Evolutionary conservation across 2,329 filamentous ascomycete species (phyloP).

Genomic region (Grosmannia serpens): DNA sequence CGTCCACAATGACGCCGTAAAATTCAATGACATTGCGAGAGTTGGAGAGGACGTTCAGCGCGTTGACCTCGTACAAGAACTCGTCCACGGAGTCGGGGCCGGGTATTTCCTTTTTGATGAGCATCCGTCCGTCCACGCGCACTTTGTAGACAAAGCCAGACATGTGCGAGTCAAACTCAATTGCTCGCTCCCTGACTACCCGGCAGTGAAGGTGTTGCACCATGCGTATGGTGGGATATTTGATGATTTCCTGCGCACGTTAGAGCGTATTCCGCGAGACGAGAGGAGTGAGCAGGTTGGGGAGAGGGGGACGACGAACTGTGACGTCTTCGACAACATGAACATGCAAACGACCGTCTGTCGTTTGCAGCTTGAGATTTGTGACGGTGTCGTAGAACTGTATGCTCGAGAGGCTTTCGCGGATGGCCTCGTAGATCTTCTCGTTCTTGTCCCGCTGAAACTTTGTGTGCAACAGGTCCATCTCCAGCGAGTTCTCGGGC

Average conservation of each 20-base stretch:
- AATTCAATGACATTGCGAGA: constrained; percentile 74
- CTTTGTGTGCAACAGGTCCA: constrained; percentile 63
- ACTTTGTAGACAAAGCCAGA: constrained; percentile 98
- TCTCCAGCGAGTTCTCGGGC: constrained; percentile 70
- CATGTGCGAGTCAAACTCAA: constrained; percentile 83
- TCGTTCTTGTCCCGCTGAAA: constrained; percentile 88
- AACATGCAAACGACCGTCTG: constrained; percentile 77
- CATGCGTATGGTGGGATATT: constrained; percentile 63
- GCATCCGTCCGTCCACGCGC: constrained; percentile 49
- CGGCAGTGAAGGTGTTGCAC: constrained; percentile 61
- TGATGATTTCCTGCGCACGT: constrained; percentile 60
- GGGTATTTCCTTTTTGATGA: constrained; percentile 97
- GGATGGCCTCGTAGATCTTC: constrained; percentile 88
- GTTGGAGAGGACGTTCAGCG: constrained; percentile 64
- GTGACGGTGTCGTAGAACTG: constrained; percentile 95
- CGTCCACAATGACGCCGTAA: constrained; percentile 79
- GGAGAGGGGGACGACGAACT: constrained; percentile 27
- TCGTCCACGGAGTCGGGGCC: constrained; percentile 92
- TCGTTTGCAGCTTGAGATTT: constrained; percentile 86
- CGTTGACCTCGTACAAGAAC: constrained; percentile 95
- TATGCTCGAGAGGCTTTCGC: constrained; percentile 83
- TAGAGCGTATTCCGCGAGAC: background rate
- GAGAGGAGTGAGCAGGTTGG: too few relatives aligned
- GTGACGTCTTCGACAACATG: constrained; percentile 97
- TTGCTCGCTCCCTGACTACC: constrained; percentile 57